phyloP scores from a whole-genome alignment of 169 alveolate genomes.

The Eimeria acervulina region DNA sequence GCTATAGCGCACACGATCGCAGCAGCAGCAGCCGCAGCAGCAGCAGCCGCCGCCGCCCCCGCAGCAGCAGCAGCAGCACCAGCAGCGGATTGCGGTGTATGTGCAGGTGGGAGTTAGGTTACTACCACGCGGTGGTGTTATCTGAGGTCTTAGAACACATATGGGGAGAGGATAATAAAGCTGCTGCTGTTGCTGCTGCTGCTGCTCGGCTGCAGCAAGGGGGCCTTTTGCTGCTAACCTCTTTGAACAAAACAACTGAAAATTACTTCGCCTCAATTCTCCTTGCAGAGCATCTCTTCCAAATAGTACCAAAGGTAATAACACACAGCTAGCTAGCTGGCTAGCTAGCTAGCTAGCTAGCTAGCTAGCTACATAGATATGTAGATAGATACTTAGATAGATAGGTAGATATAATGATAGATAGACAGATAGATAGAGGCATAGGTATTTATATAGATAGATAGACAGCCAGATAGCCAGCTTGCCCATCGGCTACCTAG shows the following conservation, averaged over 20 bases:
- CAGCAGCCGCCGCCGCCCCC: no score
- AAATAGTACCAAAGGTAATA: constrained; percentile 61
- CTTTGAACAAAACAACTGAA: constrained; percentile 64
- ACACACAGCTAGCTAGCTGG: no score
- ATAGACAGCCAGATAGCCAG: no score
- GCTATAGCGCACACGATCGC: background rate
- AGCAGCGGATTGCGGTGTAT: constrained; percentile 3
- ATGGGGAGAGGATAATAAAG: background rate
- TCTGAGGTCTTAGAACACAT: constrained; percentile 71
- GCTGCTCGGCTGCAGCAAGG: constrained; percentile 73
- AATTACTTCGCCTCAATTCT: constrained; percentile 54
- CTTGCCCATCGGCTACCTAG: no score
- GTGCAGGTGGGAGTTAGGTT: constrained; percentile 20
- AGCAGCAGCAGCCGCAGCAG: no score
- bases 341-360: no score
- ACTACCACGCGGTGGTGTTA: constrained; percentile 42
- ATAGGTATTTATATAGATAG: no score
- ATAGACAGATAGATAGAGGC: no score
- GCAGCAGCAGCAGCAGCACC: background rate
- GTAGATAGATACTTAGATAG: no score
- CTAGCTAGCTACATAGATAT: no score
- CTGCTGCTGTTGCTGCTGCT: constrained; percentile 38
- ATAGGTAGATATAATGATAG: no score
- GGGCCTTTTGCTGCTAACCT: constrained; percentile 54
- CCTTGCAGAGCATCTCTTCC: constrained; percentile 27